Conservation (phyloP, 768 basidiomycete species). For the Glaciozyma antarctica region DNA sequence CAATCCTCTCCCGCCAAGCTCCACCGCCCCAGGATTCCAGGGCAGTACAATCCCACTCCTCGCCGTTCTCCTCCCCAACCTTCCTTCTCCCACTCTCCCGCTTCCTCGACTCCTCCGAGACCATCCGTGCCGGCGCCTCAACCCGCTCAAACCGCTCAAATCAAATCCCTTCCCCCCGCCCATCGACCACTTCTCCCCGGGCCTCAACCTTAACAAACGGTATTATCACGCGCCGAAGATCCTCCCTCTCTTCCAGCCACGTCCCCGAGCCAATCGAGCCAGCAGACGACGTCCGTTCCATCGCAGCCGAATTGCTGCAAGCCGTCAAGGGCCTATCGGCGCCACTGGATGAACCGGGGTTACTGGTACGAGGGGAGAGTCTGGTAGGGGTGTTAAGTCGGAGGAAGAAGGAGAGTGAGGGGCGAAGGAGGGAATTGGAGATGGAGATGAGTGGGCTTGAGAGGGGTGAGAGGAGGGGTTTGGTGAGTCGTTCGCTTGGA, state of each 20-base stretch:
- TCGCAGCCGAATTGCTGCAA: slow-evolving; percentile 3
- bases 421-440: slow-evolving; percentile 7
- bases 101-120: slow-evolving; percentile 16
- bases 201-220: no score
- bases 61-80: no score
- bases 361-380: background rate
- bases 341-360: background rate
- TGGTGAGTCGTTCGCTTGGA: background rate
- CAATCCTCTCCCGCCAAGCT: background rate
- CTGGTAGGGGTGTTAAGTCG: background rate
- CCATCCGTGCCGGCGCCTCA: background rate
- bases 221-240: background rate
- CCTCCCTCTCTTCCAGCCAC: background rate
- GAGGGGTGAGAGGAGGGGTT: background rate
- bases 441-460: slow-evolving; percentile 12
- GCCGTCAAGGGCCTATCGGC: slow-evolving; percentile 11
- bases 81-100: background rate
- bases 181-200: no score
- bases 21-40: background rate
- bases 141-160: background rate
- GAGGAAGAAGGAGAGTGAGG: slow-evolving; percentile 11
- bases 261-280: background rate
- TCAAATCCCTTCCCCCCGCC: no score
- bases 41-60: background rate
- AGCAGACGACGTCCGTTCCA: slow-evolving; percentile 1